Base-by-base conservation (phyloP, 2,329 filamentous ascomycete genomes). In the Diplocarpon rosae region DNA sequence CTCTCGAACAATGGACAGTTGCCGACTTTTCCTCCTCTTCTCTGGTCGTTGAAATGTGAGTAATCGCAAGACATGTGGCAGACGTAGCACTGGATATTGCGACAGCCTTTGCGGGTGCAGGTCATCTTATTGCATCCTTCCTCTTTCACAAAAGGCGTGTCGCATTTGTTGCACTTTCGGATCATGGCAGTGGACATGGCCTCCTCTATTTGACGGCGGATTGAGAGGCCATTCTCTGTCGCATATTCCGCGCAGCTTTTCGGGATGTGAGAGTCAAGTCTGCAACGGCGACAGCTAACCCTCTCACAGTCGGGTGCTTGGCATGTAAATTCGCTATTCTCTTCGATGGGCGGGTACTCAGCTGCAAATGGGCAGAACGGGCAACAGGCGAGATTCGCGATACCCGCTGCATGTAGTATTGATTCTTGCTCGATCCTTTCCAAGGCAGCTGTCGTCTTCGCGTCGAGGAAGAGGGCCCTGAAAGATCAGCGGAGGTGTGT, bases 291-390 rank as follows among this genome's bases (percentile, higher is more conserved):
- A 56, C 82, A 86, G 59, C 73, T 83, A 39, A 75, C 65, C 32
- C 72, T 70, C 49, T 66, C 66, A 59, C 87, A 94, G 0, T 76
- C 71, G 0, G 72, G 69, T 45, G 78, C 80, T 42, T 74, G 67
- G 63, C 87, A 94, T 3, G 70, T 69, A 51, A 94, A 93, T 56
- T 89, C 83, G 48, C 72, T 78, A 59, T 90, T 73, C 14, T 75
- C 65, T 14, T 83, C 76, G 1, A 83, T 64, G 0, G 83, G 75
- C 0, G 76, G 77, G 51, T 78, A 84, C 47, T 87, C 82, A 29
- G 79, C 83, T 34, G 84, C 85, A 65, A 77, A 93, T 16, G 84
- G 78, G 61, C 87, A 94, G 58, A 88, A 92, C 0, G 86, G 85
- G 53, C 87, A 94, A 28, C 74, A 77, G 28, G 75, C 83, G 1